Conservation (phyloP, 1,139 yeast genomes). For the Debaryomyces sp. region DNA sequence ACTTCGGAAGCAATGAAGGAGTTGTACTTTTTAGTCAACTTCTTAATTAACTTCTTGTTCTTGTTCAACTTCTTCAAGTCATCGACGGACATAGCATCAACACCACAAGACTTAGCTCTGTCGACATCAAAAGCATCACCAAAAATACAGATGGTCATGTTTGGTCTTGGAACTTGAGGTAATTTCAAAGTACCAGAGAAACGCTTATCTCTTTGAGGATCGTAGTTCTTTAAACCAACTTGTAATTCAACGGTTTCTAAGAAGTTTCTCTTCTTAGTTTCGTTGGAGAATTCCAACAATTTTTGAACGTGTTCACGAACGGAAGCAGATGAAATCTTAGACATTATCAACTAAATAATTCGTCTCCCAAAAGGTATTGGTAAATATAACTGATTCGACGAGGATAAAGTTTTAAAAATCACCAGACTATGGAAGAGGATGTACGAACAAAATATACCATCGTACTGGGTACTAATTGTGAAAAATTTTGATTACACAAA, state of each 20-base stretch:
- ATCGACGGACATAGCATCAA: slow-evolving; percentile 99
- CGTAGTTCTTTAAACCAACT: slow-evolving; percentile 99
- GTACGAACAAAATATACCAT: slow-evolving; percentile 3
- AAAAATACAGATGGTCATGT: slow-evolving; percentile 99
- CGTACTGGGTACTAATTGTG: slow-evolving; percentile 4
- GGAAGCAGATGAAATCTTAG: slow-evolving; percentile 89
- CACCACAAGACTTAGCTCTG: slow-evolving; percentile 99
- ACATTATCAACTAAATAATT: slow-evolving; percentile 58
- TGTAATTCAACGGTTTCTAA: slow-evolving; percentile 99
- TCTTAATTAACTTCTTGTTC: slow-evolving; percentile 99
- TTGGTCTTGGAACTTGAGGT: slow-evolving; percentile 99
- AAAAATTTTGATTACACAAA: slow-evolving; percentile 8
- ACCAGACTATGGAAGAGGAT: not conserved
- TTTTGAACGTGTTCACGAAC: slow-evolving; percentile 97
- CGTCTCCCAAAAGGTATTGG: slow-evolving; percentile 72
- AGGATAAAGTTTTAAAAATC: slow-evolving; percentile 34
- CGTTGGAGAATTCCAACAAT: slow-evolving; percentile 86
- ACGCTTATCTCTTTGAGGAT: slow-evolving; percentile 99
- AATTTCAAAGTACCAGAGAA: slow-evolving; percentile 99
- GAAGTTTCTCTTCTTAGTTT: slow-evolving; percentile 99
- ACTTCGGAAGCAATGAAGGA: slow-evolving; percentile 99
- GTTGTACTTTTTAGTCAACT: slow-evolving; percentile 99
- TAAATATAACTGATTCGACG: slow-evolving; percentile 54
- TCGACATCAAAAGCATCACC: slow-evolving; percentile 99
- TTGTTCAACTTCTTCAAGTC: slow-evolving; percentile 99